phyloP scores from a whole-genome alignment of 805 yeast genomes.

The Candida xyloterini region DNA sequence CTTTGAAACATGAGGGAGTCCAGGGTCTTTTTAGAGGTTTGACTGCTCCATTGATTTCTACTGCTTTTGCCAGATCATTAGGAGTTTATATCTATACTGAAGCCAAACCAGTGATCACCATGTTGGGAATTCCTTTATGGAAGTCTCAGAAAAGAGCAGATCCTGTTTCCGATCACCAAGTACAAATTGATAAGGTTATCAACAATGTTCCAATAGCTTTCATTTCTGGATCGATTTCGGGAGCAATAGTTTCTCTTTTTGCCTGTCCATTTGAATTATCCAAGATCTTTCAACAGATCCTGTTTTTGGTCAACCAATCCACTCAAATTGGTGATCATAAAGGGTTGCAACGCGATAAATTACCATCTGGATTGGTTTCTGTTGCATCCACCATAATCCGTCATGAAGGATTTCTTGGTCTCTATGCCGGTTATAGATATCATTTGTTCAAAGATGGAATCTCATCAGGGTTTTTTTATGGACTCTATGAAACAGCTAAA shows the following conservation, averaged over 20 bases:
- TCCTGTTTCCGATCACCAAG: conserved; percentile 3
- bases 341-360: conserved; percentile 18
- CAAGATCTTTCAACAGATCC: conserved; percentile 76
- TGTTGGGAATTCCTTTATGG: conserved; percentile 11
- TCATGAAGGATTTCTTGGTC: conserved; percentile 57
- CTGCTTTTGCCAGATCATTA: conserved; percentile 61
- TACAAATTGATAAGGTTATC: conserved; percentile 18
- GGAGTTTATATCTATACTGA: conserved; percentile 63
- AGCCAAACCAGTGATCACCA: conserved; percentile 42
- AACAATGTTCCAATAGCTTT: conserved; percentile 46
- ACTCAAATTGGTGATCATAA: conserved; percentile 8
- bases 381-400: conserved; percentile 53
- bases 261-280: conserved; percentile 87
- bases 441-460: conserved; percentile 68
- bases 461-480: conserved; percentile 71
- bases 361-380: conserved; percentile 35
- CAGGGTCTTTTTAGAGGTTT: conserved; percentile 75
- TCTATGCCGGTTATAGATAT: conserved; percentile 70
- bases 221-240: conserved; percentile 63
- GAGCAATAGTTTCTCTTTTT: conserved; percentile 57
- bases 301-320: conserved; percentile 40
- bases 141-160: conserved; percentile 3
- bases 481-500: conserved; percentile 73
- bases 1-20: conserved; percentile 61
- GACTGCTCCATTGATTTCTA: conserved; percentile 66